Conservation (phyloP, 768 basidiomycete genomes). For the Bullera alba region DNA sequence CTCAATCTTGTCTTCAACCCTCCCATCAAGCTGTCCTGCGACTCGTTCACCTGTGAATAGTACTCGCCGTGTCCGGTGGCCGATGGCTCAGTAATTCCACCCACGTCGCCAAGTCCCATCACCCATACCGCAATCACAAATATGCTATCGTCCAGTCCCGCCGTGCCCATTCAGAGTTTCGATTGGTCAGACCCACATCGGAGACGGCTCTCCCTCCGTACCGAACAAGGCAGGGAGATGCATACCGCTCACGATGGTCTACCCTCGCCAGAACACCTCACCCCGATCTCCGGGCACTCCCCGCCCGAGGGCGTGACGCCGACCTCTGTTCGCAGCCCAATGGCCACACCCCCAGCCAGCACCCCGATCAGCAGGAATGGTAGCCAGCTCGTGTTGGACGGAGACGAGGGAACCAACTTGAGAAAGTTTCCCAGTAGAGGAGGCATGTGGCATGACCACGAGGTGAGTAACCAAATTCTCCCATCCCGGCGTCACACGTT, state of each 20-base stretch:
- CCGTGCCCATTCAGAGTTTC: slow-evolving; percentile 39
- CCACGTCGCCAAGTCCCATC: too few species aligned
- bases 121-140: too few species aligned
- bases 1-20: too few species aligned
- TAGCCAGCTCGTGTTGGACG: not conserved
- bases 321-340: not conserved
- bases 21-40: too few species aligned
- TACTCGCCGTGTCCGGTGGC: too few species aligned
- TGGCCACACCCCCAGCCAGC: not conserved
- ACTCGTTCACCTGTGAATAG: too few species aligned
- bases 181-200: slow-evolving; percentile 19
- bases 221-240: slow-evolving; percentile 30
- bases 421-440: slow-evolving; percentile 2
- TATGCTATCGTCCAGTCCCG: slow-evolving; percentile 41
- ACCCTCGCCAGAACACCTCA: slow-evolving; percentile 37
- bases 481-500: not conserved
- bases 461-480: not conserved
- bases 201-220: slow-evolving; percentile 35
- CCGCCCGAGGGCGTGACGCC: not conserved
- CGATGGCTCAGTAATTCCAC: too few species aligned
- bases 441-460: not conserved
- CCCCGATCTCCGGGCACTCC: slow-evolving; percentile 25
- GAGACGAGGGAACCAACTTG: not conserved
- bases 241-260: slow-evolving; percentile 35
- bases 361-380: not conserved